Percentiles rank a stretch among this genome's conserved stretches.
Evolutionary conservation across 2,329 filamentous ascomycete species (phyloP).

Genomic region (Pseudophaeomoniella oleicola): DNA sequence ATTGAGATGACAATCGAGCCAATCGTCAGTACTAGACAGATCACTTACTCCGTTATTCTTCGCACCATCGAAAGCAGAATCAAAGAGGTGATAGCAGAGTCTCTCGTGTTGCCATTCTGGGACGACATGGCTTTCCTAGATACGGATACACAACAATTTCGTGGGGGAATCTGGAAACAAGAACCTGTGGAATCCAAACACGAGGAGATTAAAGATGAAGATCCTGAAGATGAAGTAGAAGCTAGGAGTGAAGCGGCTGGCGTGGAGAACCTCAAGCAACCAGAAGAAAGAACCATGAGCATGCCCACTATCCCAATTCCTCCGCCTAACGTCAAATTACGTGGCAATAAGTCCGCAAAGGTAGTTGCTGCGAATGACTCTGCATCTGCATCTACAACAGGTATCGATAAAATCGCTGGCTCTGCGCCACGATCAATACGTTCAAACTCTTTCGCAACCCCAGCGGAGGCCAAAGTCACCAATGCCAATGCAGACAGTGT

Average conservation of each 20-base stretch:
- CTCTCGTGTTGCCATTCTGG: constrained; percentile 85
- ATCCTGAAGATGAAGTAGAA: constrained; percentile 15
- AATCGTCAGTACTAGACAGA: constrained; percentile 86
- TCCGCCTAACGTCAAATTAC: constrained; percentile 2
- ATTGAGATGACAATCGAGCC: constrained; percentile 92
- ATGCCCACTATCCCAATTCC: constrained; percentile 16
- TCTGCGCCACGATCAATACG: constrained; percentile 41
- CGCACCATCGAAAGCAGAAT: constrained; percentile 90
- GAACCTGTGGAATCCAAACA: constrained; percentile 13
- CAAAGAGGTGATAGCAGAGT: constrained; percentile 85
- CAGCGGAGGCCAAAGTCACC: constrained; percentile 50
- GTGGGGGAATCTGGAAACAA: constrained; percentile 67
- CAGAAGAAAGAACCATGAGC: constrained; percentile 18
- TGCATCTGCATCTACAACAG: constrained; percentile 16
- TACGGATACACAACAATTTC: constrained; percentile 61
- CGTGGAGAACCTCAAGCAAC: constrained; percentile 3
- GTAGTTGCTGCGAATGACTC: constrained; percentile 21
- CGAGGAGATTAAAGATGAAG: constrained; percentile 16
- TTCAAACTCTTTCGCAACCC: constrained; percentile 47
- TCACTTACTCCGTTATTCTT: constrained; percentile 84
- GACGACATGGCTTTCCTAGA: constrained; percentile 86
- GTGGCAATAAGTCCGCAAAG: constrained; percentile 24
- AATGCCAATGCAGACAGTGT: constrained; percentile 52
- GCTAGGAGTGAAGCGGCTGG: constrained; percentile 9
- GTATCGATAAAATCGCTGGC: constrained; percentile 10